Evolutionary conservation across 371 early-diverging fungal species (phyloP), one percentile per base, ranked within the genome.

Genomic region (Racocetra persica): DNA sequence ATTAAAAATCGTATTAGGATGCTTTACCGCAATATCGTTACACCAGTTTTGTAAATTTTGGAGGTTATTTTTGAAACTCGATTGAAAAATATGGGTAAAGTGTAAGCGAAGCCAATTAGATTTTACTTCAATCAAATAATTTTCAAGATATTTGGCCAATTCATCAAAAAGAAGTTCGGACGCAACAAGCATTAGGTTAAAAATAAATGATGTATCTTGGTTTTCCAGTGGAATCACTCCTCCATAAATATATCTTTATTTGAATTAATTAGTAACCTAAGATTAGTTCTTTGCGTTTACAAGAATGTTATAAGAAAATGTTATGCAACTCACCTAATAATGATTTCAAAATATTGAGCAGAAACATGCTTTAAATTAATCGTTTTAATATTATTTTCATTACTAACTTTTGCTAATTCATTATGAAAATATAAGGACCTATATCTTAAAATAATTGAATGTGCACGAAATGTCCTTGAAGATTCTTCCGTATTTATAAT

Each of bases 191-290:
- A 77, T 49, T 1, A 45, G 45, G 8, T 45, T 45, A 10, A 45
- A 45, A 63, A 77, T 65, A 28, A 63, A 38, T 7, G 60, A 52
- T 18, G 16, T 14, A 13, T 60, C 32, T n/a, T 63, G n/a, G 1
- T 62, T 49, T 11, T 65, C 26, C 18, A 77, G 26, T 45, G 18
- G 3, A 62, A 77, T 41, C 14, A 63, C 32, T 0, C 77, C 77
- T 7, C 63, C 20, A n/a, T 77, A 77, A 45, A 77, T 77, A 28
- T 77, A 77, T 24, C 77, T 77, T 52, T 8, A 24, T 13, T 32
- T 6, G 26, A 24, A 26, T 60, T 13, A 60, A 60, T 24, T 60
- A 60, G 20, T 38, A n/a, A n/a, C 32, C 32, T 2, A 45, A 45
- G 45, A 10, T 45, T 45, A 45, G 45, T 45, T 45, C 10, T 8